A percentile compares a stretch with the other conserved stretches of the same genome.
Evolutionary conservation across 371 early-diverging fungal genomes (phyloP).

Genomic region (Umbelopsis sp.): DNA sequence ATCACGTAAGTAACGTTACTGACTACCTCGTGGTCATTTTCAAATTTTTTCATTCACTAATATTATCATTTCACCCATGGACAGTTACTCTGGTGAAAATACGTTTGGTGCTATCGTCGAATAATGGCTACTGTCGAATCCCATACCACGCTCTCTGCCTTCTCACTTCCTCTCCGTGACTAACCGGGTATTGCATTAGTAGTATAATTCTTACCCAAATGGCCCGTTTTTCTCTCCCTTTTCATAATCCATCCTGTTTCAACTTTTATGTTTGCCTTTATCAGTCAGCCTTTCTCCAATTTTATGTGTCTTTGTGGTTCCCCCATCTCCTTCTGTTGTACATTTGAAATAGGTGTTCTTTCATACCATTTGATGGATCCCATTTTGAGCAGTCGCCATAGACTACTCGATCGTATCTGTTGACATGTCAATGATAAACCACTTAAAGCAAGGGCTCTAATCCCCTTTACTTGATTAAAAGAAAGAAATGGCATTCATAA

Average conservation of each 20-base stretch:
- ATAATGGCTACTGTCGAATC: constrained; percentile 1
- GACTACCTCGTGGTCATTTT: background rate
- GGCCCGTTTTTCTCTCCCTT: background rate
- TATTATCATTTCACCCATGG: background rate
- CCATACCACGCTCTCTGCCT: too few species aligned
- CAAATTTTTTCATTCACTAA: background rate
- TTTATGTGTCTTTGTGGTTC: background rate
- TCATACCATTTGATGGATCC: background rate
- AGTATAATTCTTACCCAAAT: background rate
- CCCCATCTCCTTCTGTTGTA: background rate
- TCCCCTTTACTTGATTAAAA: background rate
- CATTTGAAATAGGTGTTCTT: constrained; percentile 1
- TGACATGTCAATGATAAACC: background rate
- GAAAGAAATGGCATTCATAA: background rate
- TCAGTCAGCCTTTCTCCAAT: background rate
- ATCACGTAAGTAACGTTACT: constrained; percentile 60
- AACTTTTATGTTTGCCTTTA: background rate
- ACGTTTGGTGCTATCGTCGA: constrained; percentile 63
- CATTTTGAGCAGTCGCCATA: background rate
- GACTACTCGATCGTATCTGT: background rate
- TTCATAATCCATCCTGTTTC: constrained; percentile 15
- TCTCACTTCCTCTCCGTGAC: too few species aligned
- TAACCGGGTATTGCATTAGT: too few species aligned
- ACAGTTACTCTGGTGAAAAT: constrained; percentile 82
- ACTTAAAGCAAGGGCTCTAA: background rate